These are phyloP conservation scores for Helianthus tuberosus DNA, from an alignment of 129 eudicot species.

Conservation along the genomic window DNA sequence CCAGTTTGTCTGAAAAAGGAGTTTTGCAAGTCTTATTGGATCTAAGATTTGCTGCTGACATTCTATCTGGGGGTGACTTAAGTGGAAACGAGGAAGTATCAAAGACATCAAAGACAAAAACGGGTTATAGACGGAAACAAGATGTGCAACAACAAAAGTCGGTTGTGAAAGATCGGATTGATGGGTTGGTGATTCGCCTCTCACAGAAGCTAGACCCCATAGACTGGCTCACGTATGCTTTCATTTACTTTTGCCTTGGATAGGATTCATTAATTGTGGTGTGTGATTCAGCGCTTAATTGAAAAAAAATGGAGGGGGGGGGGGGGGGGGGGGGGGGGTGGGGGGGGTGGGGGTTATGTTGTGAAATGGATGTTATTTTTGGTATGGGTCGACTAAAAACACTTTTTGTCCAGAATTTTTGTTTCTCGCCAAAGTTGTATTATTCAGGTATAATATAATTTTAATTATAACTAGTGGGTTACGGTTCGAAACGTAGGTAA, in stretches of 20 bases:
- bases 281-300: not conserved
- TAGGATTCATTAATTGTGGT: constrained; percentile 10
- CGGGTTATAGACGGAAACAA: constrained; percentile 70
- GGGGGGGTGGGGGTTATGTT: no score
- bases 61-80: constrained; percentile 74
- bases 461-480: not conserved
- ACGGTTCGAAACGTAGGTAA: no score
- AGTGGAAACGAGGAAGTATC: constrained; percentile 45
- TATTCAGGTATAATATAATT: no score
- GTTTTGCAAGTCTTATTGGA: constrained; percentile 81
- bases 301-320: not conserved
- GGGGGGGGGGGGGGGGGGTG: not conserved
- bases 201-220: constrained; percentile 93
- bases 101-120: constrained; percentile 50
- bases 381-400: not conserved
- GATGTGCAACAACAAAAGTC: constrained; percentile 57
- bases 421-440: no score
- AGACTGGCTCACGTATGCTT: constrained; percentile 93
- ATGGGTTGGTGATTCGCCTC: constrained; percentile 58
- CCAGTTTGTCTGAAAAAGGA: constrained; percentile 82
- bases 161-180: constrained; percentile 50
- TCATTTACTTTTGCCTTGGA: not conserved
- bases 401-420: no score
- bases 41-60: constrained; percentile 81
- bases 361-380: not conserved